Base-by-base conservation (phyloP, 208 protist species). In the Acanthamoeba castellanii region DNA sequence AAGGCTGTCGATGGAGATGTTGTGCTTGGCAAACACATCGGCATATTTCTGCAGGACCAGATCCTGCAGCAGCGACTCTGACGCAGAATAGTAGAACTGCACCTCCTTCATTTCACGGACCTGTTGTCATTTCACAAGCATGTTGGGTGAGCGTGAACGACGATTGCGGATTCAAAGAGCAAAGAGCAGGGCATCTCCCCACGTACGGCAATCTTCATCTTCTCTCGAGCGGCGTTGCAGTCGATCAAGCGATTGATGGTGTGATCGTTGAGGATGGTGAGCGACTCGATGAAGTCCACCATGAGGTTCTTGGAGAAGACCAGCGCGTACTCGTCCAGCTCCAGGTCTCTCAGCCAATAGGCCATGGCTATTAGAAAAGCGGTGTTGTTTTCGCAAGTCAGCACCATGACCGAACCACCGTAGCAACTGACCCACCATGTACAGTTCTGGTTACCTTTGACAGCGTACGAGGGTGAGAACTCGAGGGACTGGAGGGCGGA, bases 251-350 rank as follows among this genome's bases (percentile, higher is more conserved):
- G 64, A 20, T 93, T 93, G 89, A 93, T 93, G 89, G 59, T 82
- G 52, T 93, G 89, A 34, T 93, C 89, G 68, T 93, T 93, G 50
- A 93, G 89, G 32, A 93, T 93, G 50, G 89, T 93, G 27, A 93
- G 52, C 16, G 89, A 93, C 70, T 93, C 89, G 50, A 93, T 93
- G 89, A 93, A 93, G 89, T 93, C 89, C 64, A 93, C 89, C 89
- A 93, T 93, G 27, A 93, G 52, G n/a, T 81, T 93, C n/a, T 81
- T 93, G 34, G 89, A 74, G 52, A 93, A 93, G 37, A 81, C 89
- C 45, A 93, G 14, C 32, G 89, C 93, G 52, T 93, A 93, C 27
- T 93, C n/a, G 8, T 93, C 89, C 50, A 93, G 66, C 89, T 93
- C 89, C 22, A 93, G 37, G 78, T 93, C 89, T 27, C 89, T 20